Evolutionary conservation across 176 grass and related monocot genomes (phyloP), one percentile per base, ranked within the genome.

Genomic region (Lolium rigidum): DNA sequence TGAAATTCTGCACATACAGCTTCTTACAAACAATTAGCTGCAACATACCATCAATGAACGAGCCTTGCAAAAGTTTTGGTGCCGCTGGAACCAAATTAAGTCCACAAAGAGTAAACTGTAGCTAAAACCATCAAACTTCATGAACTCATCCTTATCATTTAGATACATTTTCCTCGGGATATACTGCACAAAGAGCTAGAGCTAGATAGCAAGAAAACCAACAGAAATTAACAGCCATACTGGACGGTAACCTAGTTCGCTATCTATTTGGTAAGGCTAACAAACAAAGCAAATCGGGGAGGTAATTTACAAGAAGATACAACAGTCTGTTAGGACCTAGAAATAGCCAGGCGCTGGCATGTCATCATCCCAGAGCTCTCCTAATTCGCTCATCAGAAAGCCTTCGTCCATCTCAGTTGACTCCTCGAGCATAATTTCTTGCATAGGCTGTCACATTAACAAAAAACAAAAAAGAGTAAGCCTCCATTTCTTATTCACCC

Each of bases 291-390:
- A 81, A 64, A 35, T 16, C 35, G 12, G 31, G 55, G 18, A 43
- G 56, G 63, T 47, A 83, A 90, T 86, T 83, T 92, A 89, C 84
- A 86, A 70, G 48, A 63, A 41, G 46, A 72, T 52, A 80, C 37
- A 74, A 22, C 21, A 39, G 24, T 77, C 62, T 18, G 54, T 76
- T 28, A 90, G 37, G 39, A 57, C 67, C 77, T 90, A 89, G 60
- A 78, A 70, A 90, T 86, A 87, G 22, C 86, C 83, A 51, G 90
- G 88, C 86, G 85, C 70, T 58, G 43, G 51, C 39, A 86, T 75
- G 71, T 91, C 97, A 24, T 92, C 90, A 64, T 94, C 88, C 86
- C 86, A 95, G 4, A 98, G 88, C 80, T 98, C 92, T 94, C 85
- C 80, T 74, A 95, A 82, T 63, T 95, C 97, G 70, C 72, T 77